phyloP scores from a whole-genome alignment of 1,284 basidiomycete species.

The Singerocomus inundabilis region DNA sequence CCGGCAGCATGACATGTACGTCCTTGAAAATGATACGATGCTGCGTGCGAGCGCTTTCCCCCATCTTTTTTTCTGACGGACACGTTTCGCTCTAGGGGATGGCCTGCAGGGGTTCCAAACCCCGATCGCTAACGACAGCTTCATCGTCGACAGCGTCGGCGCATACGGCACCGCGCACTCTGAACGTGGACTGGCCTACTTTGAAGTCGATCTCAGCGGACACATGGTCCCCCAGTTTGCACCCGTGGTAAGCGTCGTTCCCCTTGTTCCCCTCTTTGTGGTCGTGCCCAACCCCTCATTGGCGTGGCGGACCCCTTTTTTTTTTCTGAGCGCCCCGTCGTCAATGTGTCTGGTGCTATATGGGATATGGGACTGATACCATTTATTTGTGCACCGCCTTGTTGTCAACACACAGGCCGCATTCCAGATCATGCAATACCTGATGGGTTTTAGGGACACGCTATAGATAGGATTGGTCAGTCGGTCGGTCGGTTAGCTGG shows the following conservation, averaged over 20 bases:
- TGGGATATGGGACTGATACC: no score
- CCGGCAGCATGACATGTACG: constrained; percentile 68
- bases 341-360: not conserved
- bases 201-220: constrained; percentile 63
- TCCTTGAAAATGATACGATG: constrained; percentile 1
- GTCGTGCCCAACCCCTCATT: no score
- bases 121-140: constrained; percentile 60
- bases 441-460: constrained; percentile 60
- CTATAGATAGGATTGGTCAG: constrained; percentile 35
- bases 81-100: constrained; percentile 42
- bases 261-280: no score
- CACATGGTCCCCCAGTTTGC: constrained; percentile 74
- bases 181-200: constrained; percentile 66
- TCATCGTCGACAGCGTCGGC: constrained; percentile 68
- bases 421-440: constrained; percentile 67
- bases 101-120: constrained; percentile 72
- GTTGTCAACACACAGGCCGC: constrained; percentile 45
- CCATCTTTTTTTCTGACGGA: not conserved
- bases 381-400: not conserved
- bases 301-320: no score
- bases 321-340: no score
- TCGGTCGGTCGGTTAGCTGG: no score
- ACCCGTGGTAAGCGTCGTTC: constrained; percentile 54
- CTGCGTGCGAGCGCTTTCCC: no score
- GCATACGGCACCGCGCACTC: constrained; percentile 60